A percentile compares a stretch with the other conserved stretches of the same genome.
Evolutionary conservation across 495 filamentous ascomycete species (phyloP).

Genomic region (Trichoderma erinaceum): DNA sequence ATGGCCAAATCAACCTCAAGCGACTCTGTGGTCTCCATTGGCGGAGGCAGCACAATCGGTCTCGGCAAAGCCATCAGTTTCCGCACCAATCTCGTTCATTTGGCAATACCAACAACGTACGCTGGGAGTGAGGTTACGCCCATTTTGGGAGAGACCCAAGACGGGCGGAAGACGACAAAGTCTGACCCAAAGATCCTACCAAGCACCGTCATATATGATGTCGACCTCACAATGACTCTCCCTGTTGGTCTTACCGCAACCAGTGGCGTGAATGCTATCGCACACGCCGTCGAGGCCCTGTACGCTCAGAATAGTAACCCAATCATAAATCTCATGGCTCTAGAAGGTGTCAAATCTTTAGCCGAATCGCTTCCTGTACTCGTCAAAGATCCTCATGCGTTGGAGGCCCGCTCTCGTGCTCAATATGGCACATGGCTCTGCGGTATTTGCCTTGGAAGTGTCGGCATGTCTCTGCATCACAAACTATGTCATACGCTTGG

Average conservation of each 20-base stretch:
- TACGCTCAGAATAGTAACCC: slow-evolving; percentile 56
- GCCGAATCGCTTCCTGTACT: too few relatives aligned
- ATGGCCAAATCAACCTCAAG: too few relatives aligned
- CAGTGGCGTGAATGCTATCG: slow-evolving; percentile 65
- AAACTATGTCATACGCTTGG: slow-evolving; percentile 66
- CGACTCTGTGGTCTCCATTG: slow-evolving; percentile 45
- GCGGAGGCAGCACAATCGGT: slow-evolving; percentile 61
- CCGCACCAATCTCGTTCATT: slow-evolving; percentile 56
- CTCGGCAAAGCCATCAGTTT: slow-evolving; percentile 63
- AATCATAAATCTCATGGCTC: too few relatives aligned
- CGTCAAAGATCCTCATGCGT: too few relatives aligned
- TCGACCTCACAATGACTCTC: slow-evolving; percentile 61
- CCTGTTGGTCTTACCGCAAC: slow-evolving; percentile 53
- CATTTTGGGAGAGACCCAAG: too few relatives aligned
- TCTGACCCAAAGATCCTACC: slow-evolving; percentile 60
- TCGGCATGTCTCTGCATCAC: slow-evolving; percentile 66
- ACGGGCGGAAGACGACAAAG: slow-evolving; percentile 46
- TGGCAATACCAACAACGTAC: slow-evolving; percentile 34
- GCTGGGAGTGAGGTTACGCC: too few relatives aligned
- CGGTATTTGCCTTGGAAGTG: slow-evolving; percentile 55
- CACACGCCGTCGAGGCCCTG: slow-evolving; percentile 62
- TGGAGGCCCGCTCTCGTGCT: too few relatives aligned
- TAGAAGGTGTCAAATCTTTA: too few relatives aligned
- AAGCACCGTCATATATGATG: slow-evolving; percentile 63
- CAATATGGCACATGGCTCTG: slow-evolving; percentile 63